Evolutionary conservation across 2,329 filamentous ascomycete species (phyloP).

Genomic region (Ophiostoma australiae): DNA sequence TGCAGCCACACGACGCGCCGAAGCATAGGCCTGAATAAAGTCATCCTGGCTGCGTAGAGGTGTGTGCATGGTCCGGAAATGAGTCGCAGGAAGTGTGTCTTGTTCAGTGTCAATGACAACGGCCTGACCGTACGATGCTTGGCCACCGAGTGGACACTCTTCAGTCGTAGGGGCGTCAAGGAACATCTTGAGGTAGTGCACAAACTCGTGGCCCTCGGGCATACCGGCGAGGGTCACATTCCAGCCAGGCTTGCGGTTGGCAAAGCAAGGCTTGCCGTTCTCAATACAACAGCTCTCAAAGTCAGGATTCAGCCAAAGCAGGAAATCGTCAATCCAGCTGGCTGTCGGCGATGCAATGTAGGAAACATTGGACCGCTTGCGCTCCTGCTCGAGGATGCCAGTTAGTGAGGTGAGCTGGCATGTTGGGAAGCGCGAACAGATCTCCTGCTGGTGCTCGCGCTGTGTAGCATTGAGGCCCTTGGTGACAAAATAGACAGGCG

Average conservation of each 20-base stretch:
- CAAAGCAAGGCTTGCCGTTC: slow-evolving; percentile 69
- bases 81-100: slow-evolving; percentile 69
- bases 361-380: slow-evolving; percentile 80
- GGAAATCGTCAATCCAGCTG: slow-evolving; percentile 96
- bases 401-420: slow-evolving; percentile 79
- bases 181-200: slow-evolving; percentile 80
- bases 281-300: slow-evolving; percentile 71
- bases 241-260: slow-evolving; percentile 71
- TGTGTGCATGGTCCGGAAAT: slow-evolving; percentile 88
- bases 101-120: slow-evolving; percentile 68
- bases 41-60: slow-evolving; percentile 83
- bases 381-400: slow-evolving; percentile 88
- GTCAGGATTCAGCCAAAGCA: slow-evolving; percentile 90
- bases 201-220: slow-evolving; percentile 89
- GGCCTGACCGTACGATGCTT: slow-evolving; percentile 80
- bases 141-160: slow-evolving; percentile 80
- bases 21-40: slow-evolving; percentile 85
- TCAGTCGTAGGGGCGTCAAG: slow-evolving; percentile 72
- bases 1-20: slow-evolving; percentile 79
- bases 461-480: slow-evolving; percentile 73
- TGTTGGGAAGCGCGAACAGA: slow-evolving; percentile 87
- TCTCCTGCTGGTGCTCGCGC: slow-evolving; percentile 69
- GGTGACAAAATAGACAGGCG: slow-evolving; percentile 94
- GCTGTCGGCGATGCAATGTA: slow-evolving; percentile 85
- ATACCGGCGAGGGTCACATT: slow-evolving; percentile 85